Evolutionary conservation across 306 rosid species (phyloP).

Genomic region (Sphenostylis stenocarpa): DNA sequence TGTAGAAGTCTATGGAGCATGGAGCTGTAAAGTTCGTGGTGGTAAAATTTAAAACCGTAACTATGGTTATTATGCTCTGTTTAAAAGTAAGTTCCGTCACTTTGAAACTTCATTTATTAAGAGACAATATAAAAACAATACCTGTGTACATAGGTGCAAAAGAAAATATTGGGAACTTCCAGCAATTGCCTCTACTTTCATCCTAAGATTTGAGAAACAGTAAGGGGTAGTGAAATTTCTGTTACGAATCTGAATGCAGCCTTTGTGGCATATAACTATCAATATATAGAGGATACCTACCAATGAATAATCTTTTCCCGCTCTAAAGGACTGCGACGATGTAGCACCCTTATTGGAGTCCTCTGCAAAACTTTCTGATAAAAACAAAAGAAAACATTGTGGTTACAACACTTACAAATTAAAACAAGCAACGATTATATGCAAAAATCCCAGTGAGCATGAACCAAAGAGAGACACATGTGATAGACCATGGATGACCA

Average conservation of each 20-base stretch:
- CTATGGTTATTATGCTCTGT: neutral
- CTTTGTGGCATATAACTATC: slow-evolving; percentile 17
- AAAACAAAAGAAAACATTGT: slow-evolving; percentile 8
- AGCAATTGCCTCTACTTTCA: slow-evolving; percentile 69
- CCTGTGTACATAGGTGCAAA: slow-evolving; percentile 93
- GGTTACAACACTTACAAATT: neutral
- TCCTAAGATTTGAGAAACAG: slow-evolving; percentile 56
- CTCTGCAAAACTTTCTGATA: slow-evolving; percentile 73
- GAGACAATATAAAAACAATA: slow-evolving; percentile 26
- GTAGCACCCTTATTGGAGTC: slow-evolving; percentile 95
- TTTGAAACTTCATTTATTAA: neutral
- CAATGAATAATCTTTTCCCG: slow-evolving; percentile 92
- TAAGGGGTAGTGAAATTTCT: slow-evolving; percentile 6
- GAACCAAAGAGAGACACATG: slow-evolving; percentile 8
- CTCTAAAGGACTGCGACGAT: slow-evolving; percentile 93
- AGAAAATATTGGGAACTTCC: slow-evolving; percentile 90
- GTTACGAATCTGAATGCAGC: slow-evolving; percentile 13
- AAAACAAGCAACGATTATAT: neutral
- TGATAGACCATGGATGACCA: neutral
- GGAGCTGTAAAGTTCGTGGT: neutral
- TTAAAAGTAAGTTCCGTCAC: slow-evolving; percentile 1
- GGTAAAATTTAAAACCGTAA: neutral
- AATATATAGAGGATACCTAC: slow-evolving; percentile 42
- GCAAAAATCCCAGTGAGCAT: neutral
- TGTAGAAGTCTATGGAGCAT: slow-evolving; percentile 16